Evolutionary conservation across 495 filamentous ascomycete species (phyloP).

Genomic region (Stereocaulon alpinum): DNA sequence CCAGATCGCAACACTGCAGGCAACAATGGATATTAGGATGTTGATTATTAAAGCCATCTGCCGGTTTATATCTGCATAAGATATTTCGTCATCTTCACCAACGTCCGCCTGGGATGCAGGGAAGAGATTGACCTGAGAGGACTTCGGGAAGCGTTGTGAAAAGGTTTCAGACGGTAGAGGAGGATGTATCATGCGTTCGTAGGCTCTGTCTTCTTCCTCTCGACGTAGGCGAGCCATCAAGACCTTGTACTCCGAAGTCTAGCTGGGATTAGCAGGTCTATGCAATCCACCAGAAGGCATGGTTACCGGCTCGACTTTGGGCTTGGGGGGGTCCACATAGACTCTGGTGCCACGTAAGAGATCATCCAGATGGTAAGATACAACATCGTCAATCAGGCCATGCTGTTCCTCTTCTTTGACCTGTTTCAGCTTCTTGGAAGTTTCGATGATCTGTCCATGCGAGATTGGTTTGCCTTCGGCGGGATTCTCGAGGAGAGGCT

Average conservation of each 20-base stretch:
- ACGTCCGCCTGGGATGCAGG: constrained; percentile 30
- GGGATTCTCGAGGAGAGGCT: constrained; percentile 37
- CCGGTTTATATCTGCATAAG: constrained; percentile 60
- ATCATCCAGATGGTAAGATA: constrained; percentile 42
- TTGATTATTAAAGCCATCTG: constrained; percentile 68
- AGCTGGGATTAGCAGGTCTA: constrained; percentile 19
- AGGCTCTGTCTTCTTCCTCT: constrained; percentile 67
- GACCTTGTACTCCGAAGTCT: constrained; percentile 82
- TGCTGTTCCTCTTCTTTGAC: constrained; percentile 30
- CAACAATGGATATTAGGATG: constrained; percentile 60
- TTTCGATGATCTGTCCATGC: constrained; percentile 62
- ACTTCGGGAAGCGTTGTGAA: constrained; percentile 44
- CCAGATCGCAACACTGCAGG: constrained; percentile 63
- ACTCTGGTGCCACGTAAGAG: constrained; percentile 62
- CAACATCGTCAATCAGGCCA: not conserved
- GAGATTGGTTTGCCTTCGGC: constrained; percentile 61
- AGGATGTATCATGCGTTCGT: constrained; percentile 64
- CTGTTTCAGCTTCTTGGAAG: constrained; percentile 40
- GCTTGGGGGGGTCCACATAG: constrained; percentile 65
- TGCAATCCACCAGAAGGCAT: constrained; percentile 3
- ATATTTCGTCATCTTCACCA: constrained; percentile 45
- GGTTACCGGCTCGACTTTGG: constrained; percentile 68
- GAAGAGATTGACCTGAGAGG: constrained; percentile 35
- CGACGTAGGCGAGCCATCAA: constrained; percentile 76
- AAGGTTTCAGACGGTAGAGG: constrained; percentile 45